phyloP scores from a whole-genome alignment of 2,329 filamentous ascomycete genomes.

The Fusarium sp. region DNA sequence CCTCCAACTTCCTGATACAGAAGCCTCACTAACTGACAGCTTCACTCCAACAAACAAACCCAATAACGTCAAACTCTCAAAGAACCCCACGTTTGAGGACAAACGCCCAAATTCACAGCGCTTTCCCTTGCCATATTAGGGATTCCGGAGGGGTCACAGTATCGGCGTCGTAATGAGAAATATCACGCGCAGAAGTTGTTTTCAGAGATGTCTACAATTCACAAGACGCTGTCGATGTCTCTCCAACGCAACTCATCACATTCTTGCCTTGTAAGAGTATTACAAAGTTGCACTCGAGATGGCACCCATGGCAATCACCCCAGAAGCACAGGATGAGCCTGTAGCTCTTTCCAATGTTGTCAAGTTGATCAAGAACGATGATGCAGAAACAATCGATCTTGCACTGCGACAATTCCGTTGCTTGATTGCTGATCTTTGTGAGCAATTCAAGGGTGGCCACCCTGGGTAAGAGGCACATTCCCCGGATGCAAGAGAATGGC shows the following conservation, averaged over 20 bases:
- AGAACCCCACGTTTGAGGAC: conserved; percentile 21
- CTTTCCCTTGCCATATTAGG: conserved; percentile 24
- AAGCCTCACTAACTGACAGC: background rate
- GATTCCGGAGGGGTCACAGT: background rate
- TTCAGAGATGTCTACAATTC: conserved; percentile 22
- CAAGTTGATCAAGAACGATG: conserved; percentile 47
- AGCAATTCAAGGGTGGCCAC: conserved; percentile 78
- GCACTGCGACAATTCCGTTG: conserved; percentile 72
- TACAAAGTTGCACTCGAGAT: conserved; percentile 22
- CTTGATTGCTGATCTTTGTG: conserved; percentile 75
- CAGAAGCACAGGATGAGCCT: conserved; percentile 38
- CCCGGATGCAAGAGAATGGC: background rate
- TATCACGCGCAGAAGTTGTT: conserved; percentile 24
- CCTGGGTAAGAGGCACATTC: conserved; percentile 65
- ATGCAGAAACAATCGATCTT: conserved; percentile 55
- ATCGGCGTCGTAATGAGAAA: conserved; percentile 7
- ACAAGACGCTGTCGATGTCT: conserved; percentile 2
- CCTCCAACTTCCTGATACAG: conserved; percentile 35
- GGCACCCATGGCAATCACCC: conserved; percentile 45
- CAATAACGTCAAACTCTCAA: conserved; percentile 1
- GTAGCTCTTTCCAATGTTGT: conserved; percentile 36
- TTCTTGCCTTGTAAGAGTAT: conserved; percentile 2
- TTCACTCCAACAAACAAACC: background rate
- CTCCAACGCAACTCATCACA: background rate
- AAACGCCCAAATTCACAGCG: conserved; percentile 2